Evolutionary conservation across 768 basidiomycete genomes (phyloP), one percentile per base, ranked within the genome.

Genomic region (Lactifluus echinatus): DNA sequence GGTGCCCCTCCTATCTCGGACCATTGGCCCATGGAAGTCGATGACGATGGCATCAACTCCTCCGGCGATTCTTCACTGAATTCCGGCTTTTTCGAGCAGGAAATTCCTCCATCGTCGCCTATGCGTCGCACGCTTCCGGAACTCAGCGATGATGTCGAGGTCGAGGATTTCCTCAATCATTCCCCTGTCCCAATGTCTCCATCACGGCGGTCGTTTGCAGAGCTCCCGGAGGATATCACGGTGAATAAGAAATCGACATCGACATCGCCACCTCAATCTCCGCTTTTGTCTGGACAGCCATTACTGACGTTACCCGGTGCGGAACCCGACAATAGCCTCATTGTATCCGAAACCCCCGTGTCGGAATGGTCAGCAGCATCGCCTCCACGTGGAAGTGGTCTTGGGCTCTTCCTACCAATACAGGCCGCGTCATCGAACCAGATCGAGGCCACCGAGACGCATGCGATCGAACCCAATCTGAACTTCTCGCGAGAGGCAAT

Each of bases 241-340:
- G 47, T 47, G 48, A 34, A 51, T 8, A 45, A 40, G 15, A 33
- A 23, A 2, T 29, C 37, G n/a, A 40, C 48, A 0, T 53, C 31
- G 31, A n/a, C n/a, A n/a, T n/a, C 50, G 6, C 58, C 50, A 3
- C 53, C 42, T n/a, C 24, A 53, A 45, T 46, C 53, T 12, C 45
- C 47, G n/a, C 34, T 53, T 14, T 43, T 47, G 11, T 10, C 48
- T 24, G 59, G 59, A 28, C 59, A 28, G 28, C 59, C 63, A 4
- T 57, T 76, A 14, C 51, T 75, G 24, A 72, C 74, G 1, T 69
- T 76, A 11, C 76, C 75, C 1, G 75, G 75, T 5, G 76, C 68
- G 23, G 75, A 75, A n/a, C 70, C 68, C 6, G 76, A 76, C 55
- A 70, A 77, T 24, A 66, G 69, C 29, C 57, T 64, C 37, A 53